Conservation (phyloP, 2,329 filamentous ascomycete species). For the Penicillium corylophilum region DNA sequence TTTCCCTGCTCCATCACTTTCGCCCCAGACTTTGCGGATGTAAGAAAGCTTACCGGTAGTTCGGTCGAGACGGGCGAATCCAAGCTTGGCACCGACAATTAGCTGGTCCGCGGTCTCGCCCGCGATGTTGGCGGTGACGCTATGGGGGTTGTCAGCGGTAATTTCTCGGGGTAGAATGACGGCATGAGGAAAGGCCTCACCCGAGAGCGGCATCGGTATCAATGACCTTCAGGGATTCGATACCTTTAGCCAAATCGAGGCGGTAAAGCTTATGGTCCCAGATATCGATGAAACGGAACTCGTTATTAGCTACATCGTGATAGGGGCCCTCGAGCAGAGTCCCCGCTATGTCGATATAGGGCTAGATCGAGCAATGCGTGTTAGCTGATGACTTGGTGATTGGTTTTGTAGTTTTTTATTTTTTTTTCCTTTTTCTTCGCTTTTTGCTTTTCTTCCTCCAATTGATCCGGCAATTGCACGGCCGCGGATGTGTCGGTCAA, state of each 20-base stretch:
- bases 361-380: conserved; percentile 24
- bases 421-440: background rate
- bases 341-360: conserved; percentile 40
- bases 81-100: conserved; percentile 76
- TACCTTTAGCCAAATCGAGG: conserved; percentile 64
- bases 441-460: background rate
- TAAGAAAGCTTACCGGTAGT: conserved; percentile 56
- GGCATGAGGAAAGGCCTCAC: conserved; percentile 29
- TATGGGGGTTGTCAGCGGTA: conserved; percentile 33
- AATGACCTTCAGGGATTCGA: conserved; percentile 56
- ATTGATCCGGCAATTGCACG: background rate
- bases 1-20: conserved; percentile 49
- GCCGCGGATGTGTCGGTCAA: background rate
- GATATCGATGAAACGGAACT: conserved; percentile 63
- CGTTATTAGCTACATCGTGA: conserved; percentile 38
- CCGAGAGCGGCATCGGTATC: conserved; percentile 60
- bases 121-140: conserved; percentile 76
- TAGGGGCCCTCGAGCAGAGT: conserved; percentile 44
- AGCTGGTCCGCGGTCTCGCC: conserved; percentile 60
- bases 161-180: background rate
- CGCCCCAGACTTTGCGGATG: conserved; percentile 57
- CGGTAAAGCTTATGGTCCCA: conserved; percentile 71
- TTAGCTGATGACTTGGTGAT: conserved; percentile 9
- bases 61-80: conserved; percentile 74
- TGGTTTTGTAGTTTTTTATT: conserved; percentile 8